Conservation (phyloP, 2,329 filamentous ascomycete genomes). For the Penicillium sp. region DNA sequence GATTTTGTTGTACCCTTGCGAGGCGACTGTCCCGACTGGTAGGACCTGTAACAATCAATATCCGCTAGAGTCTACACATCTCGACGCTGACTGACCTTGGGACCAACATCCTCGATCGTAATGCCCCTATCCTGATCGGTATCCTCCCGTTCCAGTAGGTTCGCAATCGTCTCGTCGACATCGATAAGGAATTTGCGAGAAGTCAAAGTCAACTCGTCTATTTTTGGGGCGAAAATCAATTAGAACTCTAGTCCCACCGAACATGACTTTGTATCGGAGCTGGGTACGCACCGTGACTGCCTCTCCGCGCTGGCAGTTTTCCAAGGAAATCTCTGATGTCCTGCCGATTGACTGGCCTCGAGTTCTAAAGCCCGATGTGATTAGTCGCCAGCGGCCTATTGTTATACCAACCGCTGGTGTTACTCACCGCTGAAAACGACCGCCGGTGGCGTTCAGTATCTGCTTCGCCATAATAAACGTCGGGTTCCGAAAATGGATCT, state of each 20-base stretch:
- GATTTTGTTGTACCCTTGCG: slow-evolving; percentile 79
- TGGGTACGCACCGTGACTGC: slow-evolving; percentile 40
- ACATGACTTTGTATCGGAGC: neutral
- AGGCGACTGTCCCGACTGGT: slow-evolving; percentile 77
- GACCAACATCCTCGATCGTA: slow-evolving; percentile 91
- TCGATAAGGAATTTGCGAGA: slow-evolving; percentile 81
- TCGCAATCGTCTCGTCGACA: slow-evolving; percentile 77
- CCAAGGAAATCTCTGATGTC: slow-evolving; percentile 34
- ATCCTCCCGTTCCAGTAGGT: slow-evolving; percentile 79
- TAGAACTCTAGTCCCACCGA: neutral
- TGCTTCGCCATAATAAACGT: slow-evolving; percentile 56
- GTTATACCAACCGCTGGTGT: neutral
- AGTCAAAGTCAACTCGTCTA: slow-evolving; percentile 68
- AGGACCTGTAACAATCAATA: slow-evolving; percentile 59
- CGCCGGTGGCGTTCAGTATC: slow-evolving; percentile 37
- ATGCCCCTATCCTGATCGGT: slow-evolving; percentile 95
- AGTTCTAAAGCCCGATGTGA: slow-evolving; percentile 21
- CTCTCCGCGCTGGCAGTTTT: slow-evolving; percentile 33
- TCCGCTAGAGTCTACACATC: neutral
- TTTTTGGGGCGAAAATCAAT: slow-evolving; percentile 8
- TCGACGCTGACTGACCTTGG: slow-evolving; percentile 60
- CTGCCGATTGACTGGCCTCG: slow-evolving; percentile 34
- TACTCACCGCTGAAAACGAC: slow-evolving; percentile 55
- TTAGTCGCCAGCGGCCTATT: neutral
- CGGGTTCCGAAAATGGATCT: slow-evolving; percentile 56